Percentiles rank a stretch among this genome's conserved stretches.
Conservation (phyloP, 176 grass and related monocot species). For the Otatea glauca region DNA sequence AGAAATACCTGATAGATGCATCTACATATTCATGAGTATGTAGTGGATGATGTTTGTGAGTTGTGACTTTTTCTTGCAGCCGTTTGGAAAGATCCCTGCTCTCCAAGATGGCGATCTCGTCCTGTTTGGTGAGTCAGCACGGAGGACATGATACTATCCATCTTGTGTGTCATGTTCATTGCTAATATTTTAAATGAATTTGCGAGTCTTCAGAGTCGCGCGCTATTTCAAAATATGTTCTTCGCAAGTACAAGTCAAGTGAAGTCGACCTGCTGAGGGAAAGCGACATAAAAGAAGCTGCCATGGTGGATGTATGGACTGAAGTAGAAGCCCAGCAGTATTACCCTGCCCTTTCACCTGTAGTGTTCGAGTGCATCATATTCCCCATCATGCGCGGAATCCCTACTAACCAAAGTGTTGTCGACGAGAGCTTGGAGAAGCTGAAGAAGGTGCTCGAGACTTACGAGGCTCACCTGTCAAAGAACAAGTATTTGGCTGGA, state of each 20-base stretch:
- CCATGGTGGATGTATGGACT: constrained; percentile 40
- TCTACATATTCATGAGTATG: too few relatives aligned
- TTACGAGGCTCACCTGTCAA: constrained; percentile 22
- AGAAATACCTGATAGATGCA: too few relatives aligned
- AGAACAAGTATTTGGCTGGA: constrained; percentile 23
- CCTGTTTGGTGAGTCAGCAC: constrained; percentile 4
- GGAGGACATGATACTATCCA: not conserved
- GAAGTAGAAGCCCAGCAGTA: constrained; percentile 38
- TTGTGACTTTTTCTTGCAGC: constrained; percentile 24
- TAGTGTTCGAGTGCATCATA: constrained; percentile 35
- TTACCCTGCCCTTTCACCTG: not conserved
- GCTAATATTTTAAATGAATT: too few relatives aligned
- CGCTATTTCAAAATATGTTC: constrained; percentile 34
- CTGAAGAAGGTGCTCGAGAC: constrained; percentile 28
- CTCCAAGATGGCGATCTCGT: constrained; percentile 48
- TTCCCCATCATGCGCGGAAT: not conserved
- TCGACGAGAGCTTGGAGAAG: constrained; percentile 29
- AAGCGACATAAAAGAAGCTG: not conserved
- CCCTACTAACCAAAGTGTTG: not conserved
- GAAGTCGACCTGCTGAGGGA: not conserved
- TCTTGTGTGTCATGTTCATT: not conserved
- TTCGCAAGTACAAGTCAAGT: constrained; percentile 30
- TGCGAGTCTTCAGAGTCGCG: constrained; percentile 22
- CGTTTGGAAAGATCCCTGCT: constrained; percentile 50
- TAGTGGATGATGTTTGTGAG: too few relatives aligned